These are phyloP conservation scores for Pachyrhizus erosus DNA, from an alignment of 306 rosid genomes.

Conservation along the genomic window DNA sequence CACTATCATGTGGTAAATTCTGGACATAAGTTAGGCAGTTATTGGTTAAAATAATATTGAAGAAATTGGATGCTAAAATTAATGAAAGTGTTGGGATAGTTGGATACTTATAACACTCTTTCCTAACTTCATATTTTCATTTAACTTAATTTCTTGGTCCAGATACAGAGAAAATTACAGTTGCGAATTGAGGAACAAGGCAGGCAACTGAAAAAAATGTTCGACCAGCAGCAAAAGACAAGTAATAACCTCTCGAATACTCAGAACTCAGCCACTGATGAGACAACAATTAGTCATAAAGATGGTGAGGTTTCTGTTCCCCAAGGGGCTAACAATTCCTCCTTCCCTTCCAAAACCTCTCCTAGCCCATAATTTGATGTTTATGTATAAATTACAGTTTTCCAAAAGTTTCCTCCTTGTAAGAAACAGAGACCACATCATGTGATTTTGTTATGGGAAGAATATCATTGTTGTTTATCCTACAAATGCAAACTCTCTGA, in stretches of 20 bases:
- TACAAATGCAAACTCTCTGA: slow-evolving; percentile 28
- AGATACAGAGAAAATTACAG: slow-evolving; percentile 63
- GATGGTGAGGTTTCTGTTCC: slow-evolving; percentile 39
- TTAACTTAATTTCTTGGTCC: slow-evolving; percentile 28
- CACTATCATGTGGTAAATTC: not conserved
- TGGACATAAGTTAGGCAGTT: not conserved
- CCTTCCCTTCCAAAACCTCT: slow-evolving; percentile 39
- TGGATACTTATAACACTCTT: not conserved
- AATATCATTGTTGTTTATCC: slow-evolving; percentile 27
- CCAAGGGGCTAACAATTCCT: slow-evolving; percentile 41
- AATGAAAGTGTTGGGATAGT: not conserved
- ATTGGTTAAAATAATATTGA: not conserved
- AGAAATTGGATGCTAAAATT: not conserved
- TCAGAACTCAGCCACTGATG: slow-evolving; percentile 36
- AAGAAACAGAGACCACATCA: not conserved
- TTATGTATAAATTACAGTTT: slow-evolving; percentile 29
- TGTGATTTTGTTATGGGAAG: slow-evolving; percentile 40
- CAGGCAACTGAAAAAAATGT: slow-evolving; percentile 57
- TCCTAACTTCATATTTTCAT: slow-evolving; percentile 15
- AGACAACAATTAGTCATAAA: slow-evolving; percentile 37
- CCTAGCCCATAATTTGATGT: not conserved
- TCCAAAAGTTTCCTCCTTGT: slow-evolving; percentile 29
- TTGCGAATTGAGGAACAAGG: slow-evolving; percentile 68
- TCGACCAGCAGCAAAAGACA: slow-evolving; percentile 59
- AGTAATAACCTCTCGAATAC: slow-evolving; percentile 36